A percentile compares a stretch with the other conserved stretches of the same genome.
Conservation (phyloP, 306 rosid species). For the Sesbania bispinosa region DNA sequence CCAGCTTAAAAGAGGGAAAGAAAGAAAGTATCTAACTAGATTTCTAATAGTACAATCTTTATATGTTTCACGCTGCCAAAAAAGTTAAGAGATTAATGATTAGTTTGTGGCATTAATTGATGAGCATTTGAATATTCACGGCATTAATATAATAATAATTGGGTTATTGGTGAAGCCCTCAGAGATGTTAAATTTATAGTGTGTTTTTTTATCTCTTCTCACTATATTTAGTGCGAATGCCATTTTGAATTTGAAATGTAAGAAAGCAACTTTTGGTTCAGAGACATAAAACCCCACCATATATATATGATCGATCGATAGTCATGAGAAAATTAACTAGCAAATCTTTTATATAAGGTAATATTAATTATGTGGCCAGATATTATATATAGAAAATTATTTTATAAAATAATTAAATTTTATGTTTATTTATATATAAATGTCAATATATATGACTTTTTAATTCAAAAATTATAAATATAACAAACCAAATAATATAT, state of each 20-base stretch:
- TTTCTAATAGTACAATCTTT: background rate
- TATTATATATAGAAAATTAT: background rate
- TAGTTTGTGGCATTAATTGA: constrained; percentile 22
- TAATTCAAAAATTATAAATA: too few relatives aligned
- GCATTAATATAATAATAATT: too few relatives aligned
- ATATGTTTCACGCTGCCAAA: constrained; percentile 26
- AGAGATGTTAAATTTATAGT: background rate
- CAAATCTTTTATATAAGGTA: background rate
- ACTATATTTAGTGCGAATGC: constrained; percentile 29
- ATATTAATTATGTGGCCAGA: constrained; percentile 10
- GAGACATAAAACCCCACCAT: constrained; percentile 26
- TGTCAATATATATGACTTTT: background rate
- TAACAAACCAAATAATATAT: background rate
- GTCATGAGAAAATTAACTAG: constrained; percentile 28
- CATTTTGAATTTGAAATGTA: constrained; percentile 32
- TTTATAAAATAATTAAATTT: background rate
- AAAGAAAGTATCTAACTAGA: background rate
- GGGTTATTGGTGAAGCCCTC: background rate
- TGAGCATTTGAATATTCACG: constrained; percentile 24
- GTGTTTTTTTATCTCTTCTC: constrained; percentile 24
- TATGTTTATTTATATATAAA: background rate
- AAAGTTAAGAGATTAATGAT: constrained; percentile 28
- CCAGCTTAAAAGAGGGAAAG: background rate
- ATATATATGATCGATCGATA: background rate
- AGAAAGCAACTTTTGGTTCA: constrained; percentile 27